Evolutionary conservation across 768 basidiomycete genomes (phyloP).

Genomic region (Terana coerulea): DNA sequence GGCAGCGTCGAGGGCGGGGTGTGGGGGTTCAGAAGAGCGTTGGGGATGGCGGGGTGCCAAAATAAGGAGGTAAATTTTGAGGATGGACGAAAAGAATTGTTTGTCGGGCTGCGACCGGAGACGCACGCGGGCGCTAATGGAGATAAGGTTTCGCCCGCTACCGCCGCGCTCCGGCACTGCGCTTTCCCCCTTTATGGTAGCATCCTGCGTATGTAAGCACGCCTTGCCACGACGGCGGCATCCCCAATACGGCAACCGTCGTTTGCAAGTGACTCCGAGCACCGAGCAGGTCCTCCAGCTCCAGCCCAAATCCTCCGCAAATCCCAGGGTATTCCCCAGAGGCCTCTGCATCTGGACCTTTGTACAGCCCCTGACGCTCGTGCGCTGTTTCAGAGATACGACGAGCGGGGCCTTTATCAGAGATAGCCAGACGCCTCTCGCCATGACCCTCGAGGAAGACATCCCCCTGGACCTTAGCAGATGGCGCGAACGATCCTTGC

Average conservation of each 20-base stretch:
- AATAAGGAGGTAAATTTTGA: background rate
- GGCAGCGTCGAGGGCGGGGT: background rate
- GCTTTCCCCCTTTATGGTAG: background rate
- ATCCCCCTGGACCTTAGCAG: too few species aligned
- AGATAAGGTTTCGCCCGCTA: conserved; percentile 4
- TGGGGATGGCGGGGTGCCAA: background rate
- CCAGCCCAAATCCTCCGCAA: too few species aligned
- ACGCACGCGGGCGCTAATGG: background rate
- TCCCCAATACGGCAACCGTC: background rate
- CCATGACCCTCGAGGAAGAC: too few species aligned
- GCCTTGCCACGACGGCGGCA: too few species aligned
- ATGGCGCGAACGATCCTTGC: background rate
- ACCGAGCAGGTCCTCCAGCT: background rate
- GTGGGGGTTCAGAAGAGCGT: background rate
- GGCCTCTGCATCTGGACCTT: background rate
- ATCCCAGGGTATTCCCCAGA: background rate
- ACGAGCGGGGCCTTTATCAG: background rate
- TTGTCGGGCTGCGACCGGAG: background rate
- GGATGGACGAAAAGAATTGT: background rate
- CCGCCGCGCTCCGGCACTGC: background rate
- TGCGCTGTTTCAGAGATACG: background rate
- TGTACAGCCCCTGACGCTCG: background rate
- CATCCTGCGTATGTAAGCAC: background rate
- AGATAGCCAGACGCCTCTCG: background rate
- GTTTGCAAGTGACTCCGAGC: too few species aligned